Evolutionary conservation across 2,329 filamentous ascomycete genomes (phyloP).

Genomic region (Lasiodiplodia citricola): DNA sequence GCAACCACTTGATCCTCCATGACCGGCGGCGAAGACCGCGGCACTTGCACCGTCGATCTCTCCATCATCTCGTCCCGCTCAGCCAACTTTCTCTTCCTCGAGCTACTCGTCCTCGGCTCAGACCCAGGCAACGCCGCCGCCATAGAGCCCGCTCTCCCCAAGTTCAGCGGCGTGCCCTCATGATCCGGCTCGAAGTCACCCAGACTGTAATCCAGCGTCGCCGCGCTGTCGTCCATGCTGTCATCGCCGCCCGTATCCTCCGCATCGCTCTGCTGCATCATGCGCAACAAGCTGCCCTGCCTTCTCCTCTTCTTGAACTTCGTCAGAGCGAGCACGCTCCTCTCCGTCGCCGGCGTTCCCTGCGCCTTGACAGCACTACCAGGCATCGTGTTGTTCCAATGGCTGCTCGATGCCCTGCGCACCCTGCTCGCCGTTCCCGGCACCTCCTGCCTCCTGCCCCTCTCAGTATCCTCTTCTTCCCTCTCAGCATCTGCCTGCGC

Average conservation of each 20-base stretch:
- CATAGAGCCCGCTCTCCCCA: conserved; percentile 30
- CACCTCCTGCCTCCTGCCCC: conserved; percentile 15
- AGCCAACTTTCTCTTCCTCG: conserved; percentile 45
- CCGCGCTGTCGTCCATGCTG: conserved; percentile 51
- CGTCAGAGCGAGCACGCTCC: conserved; percentile 54
- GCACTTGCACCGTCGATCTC: conserved; percentile 39
- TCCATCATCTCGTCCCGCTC: conserved; percentile 11
- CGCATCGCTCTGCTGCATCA: conserved; percentile 52
- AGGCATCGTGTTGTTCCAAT: background rate
- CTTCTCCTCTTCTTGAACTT: conserved; percentile 57
- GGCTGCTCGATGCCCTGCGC: background rate
- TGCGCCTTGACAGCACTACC: conserved; percentile 50
- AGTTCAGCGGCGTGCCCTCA: conserved; percentile 69
- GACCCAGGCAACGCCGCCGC: background rate
- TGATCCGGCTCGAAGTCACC: conserved; percentile 64
- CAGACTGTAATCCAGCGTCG: conserved; percentile 41
- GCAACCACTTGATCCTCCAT: conserved; percentile 13
- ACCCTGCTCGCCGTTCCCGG: background rate
- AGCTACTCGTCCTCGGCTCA: conserved; percentile 37
- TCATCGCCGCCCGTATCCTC: conserved; percentile 51
- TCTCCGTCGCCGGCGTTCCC: conserved; percentile 50
- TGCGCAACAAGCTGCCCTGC: conserved; percentile 56
- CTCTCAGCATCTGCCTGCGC: background rate
- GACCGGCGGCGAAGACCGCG: conserved; percentile 45
- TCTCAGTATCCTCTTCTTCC: background rate